Conservation (phyloP, 805 yeast genomes). For the Ogataea haglerorum region DNA sequence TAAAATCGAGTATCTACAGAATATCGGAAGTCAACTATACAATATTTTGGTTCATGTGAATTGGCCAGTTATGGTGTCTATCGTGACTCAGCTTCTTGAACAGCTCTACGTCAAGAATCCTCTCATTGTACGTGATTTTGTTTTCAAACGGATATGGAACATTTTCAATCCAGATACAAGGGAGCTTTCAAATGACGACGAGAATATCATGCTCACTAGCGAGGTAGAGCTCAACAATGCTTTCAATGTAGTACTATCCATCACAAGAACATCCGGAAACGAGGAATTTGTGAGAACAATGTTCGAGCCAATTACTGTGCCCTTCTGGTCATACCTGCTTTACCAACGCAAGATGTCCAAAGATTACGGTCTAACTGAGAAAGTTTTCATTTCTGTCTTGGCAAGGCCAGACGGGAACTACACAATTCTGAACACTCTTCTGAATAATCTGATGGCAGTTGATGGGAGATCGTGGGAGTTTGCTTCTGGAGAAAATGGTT, state of each 20-base stretch:
- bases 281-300: conserved; percentile 35
- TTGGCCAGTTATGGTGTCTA: conserved; percentile 56
- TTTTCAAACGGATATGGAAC: conserved; percentile 49
- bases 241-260: conserved; percentile 62
- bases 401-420: conserved; percentile 17
- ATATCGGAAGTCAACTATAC: conserved; percentile 63
- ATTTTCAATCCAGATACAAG: conserved; percentile 36
- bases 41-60: conserved; percentile 55
- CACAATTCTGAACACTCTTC: conserved; percentile 11
- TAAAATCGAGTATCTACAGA: conserved; percentile 49
- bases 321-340: conserved; percentile 44
- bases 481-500: conserved; percentile 39
- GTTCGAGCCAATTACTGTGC: conserved; percentile 27
- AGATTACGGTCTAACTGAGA: conserved; percentile 35
- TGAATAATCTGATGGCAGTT: conserved; percentile 23
- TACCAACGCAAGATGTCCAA: conserved; percentile 34
- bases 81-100: conserved; percentile 53
- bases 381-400: conserved; percentile 35
- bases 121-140: conserved; percentile 53
- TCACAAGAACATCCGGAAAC: conserved; percentile 44
- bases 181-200: conserved; percentile 21
- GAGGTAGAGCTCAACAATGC: conserved; percentile 57
- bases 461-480: conserved; percentile 39
- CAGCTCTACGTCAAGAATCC: conserved; percentile 48
- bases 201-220: conserved; percentile 35